Conservation (phyloP, 129 eudicot genomes). For the Flaveria sonorensis region DNA sequence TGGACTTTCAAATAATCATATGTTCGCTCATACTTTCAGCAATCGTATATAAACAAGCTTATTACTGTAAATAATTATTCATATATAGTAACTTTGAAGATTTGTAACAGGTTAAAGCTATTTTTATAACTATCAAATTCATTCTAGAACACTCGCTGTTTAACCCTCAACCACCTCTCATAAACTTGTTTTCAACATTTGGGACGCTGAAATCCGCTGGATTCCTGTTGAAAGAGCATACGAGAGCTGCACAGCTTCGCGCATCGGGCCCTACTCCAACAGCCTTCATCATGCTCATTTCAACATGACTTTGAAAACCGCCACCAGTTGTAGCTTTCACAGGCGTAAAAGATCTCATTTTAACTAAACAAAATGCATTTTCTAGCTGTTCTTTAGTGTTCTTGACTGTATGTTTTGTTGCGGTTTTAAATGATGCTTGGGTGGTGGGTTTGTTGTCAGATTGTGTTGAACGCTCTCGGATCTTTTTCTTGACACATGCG, state of each 20-base stretch:
- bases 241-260: constrained; percentile 2
- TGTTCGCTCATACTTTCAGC: too few relatives aligned
- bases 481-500: constrained; percentile 35
- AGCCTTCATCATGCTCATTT: constrained; percentile 19
- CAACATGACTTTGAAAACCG: background rate
- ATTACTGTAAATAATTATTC: too few relatives aligned
- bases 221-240: constrained; percentile 37
- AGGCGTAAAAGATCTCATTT: background rate
- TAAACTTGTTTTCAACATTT: constrained; percentile 29
- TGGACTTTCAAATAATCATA: too few relatives aligned
- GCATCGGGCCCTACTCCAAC: background rate
- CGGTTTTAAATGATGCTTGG: background rate
- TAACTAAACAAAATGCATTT: background rate
- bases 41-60: too few relatives aligned
- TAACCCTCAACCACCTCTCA: constrained; percentile 39
- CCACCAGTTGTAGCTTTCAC: constrained; percentile 11
- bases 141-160: background rate
- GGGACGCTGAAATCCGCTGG: constrained; percentile 45
- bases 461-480: background rate
- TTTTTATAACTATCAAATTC: background rate
- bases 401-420: constrained; percentile 5
- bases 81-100: too few relatives aligned
- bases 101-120: background rate
- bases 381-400: constrained; percentile 18
- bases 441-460: background rate